Evolutionary conservation across 345 rosid species (phyloP).

Genomic region (Lumnitzera racemosa): DNA sequence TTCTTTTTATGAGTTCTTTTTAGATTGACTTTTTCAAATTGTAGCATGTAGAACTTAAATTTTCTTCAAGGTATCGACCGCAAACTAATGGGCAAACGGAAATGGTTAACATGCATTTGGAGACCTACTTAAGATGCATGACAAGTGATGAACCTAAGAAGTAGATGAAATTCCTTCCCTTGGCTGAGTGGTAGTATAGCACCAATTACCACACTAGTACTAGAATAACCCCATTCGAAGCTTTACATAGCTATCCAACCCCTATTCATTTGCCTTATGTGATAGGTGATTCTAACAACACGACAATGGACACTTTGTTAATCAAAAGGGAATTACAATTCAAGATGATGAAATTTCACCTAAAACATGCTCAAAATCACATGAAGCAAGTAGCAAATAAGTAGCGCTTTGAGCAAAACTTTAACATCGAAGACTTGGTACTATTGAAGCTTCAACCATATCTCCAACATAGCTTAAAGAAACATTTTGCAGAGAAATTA

Average conservation of each 20-base stretch:
- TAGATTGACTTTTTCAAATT: not conserved
- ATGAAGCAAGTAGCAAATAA: slow-evolving; percentile 3
- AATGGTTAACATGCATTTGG: not conserved
- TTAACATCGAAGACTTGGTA: not conserved
- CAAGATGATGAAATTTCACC: not conserved
- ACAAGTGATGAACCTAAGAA: not conserved
- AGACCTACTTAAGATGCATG: not conserved
- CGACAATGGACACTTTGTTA: not conserved
- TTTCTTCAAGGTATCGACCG: not conserved
- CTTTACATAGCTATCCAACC: too few species aligned
- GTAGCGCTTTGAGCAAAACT: not conserved
- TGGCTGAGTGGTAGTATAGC: slow-evolving; percentile 2
- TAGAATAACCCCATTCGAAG: not conserved
- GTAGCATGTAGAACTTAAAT: not conserved
- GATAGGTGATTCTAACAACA: not conserved
- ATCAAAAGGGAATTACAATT: not conserved
- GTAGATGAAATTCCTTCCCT: slow-evolving; percentile 1
- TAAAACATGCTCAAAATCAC: not conserved
- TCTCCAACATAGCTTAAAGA: not conserved
- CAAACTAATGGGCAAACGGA: slow-evolving; percentile 2
- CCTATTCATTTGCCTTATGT: not conserved
- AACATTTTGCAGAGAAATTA: not conserved
- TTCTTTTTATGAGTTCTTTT: not conserved
- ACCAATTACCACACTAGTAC: not conserved
- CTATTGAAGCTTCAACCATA: slow-evolving; percentile 3